Conservation (phyloP, 1,139 yeast genomes). For the Schizosaccharomyces versatilis region DNA sequence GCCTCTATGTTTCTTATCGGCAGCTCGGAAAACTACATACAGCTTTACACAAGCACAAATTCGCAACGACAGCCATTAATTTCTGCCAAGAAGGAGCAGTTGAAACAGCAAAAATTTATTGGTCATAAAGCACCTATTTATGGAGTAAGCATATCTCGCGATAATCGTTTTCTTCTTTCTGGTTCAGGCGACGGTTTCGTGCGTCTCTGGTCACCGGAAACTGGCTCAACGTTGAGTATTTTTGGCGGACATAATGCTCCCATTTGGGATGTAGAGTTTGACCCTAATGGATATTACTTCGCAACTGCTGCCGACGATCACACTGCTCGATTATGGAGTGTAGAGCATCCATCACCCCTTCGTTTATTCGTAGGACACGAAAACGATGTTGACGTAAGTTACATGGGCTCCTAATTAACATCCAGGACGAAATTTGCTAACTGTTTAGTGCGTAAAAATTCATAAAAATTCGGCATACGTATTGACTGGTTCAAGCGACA, state of each 20-base stretch:
- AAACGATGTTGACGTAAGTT: constrained; percentile 55
- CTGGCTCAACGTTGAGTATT: constrained; percentile 67
- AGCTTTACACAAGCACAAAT: constrained; percentile 74
- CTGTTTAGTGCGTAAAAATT: constrained; percentile 43
- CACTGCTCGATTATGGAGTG: constrained; percentile 93
- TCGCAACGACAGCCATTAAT: constrained; percentile 20
- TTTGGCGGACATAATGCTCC: constrained; percentile 94
- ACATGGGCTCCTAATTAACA: neutral
- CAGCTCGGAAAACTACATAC: constrained; percentile 72
- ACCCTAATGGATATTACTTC: constrained; percentile 90
- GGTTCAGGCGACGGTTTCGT: constrained; percentile 84
- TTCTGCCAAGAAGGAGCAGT: neutral
- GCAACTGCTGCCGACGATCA: constrained; percentile 96
- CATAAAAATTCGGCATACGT: constrained; percentile 92
- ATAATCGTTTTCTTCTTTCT: constrained; percentile 55
- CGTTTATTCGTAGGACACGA: constrained; percentile 93
- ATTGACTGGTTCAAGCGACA: constrained; percentile 86
- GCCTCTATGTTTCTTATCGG: constrained; percentile 81
- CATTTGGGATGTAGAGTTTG: constrained; percentile 88
- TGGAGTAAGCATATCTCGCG: constrained; percentile 78
- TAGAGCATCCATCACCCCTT: constrained; percentile 89
- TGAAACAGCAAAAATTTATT: constrained; percentile 22
- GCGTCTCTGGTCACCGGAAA: constrained; percentile 81
- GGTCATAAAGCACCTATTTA: constrained; percentile 93
- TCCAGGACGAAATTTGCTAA: neutral